A percentile compares a stretch with the other conserved stretches of the same genome.
Conservation (phyloP, 2,329 filamentous ascomycete genomes). For the Cladosporium sp. region DNA sequence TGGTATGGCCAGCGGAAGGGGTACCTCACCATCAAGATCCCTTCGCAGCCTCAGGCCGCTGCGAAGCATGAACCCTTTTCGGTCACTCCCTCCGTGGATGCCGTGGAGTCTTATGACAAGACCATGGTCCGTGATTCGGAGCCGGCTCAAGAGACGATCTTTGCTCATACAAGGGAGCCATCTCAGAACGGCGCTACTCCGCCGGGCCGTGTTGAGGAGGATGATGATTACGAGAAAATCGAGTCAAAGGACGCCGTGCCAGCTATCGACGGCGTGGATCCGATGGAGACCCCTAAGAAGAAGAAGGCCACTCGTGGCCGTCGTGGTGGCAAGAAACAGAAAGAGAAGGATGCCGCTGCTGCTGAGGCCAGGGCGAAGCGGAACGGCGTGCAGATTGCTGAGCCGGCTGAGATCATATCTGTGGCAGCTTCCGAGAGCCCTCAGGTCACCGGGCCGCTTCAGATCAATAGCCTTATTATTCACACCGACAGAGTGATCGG, state of each 20-base stretch:
- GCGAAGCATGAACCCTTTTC: background rate
- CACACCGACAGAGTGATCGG: slow-evolving; percentile 56
- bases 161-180: slow-evolving; percentile 5
- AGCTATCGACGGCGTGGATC: slow-evolving; percentile 22
- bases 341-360: slow-evolving; percentile 29
- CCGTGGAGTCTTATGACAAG: slow-evolving; percentile 6
- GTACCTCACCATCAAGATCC: slow-evolving; percentile 5
- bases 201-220: slow-evolving; percentile 7
- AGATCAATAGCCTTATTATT: slow-evolving; percentile 56
- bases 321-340: slow-evolving; percentile 40
- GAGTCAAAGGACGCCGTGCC: slow-evolving; percentile 13
- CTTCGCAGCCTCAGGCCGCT: slow-evolving; percentile 1
- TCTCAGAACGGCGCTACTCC: background rate
- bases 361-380: slow-evolving; percentile 33
- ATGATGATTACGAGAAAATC: slow-evolving; percentile 13
- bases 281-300: slow-evolving; percentile 34
- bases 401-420: slow-evolving; percentile 36
- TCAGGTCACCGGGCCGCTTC: slow-evolving; percentile 44
- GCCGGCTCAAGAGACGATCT: slow-evolving; percentile 31
- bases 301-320: slow-evolving; percentile 46
- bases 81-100: slow-evolving; percentile 4
- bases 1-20: slow-evolving; percentile 5
- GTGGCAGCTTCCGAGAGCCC: slow-evolving; percentile 37
- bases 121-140: slow-evolving; percentile 26
- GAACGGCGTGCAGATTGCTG: slow-evolving; percentile 34